These are phyloP conservation scores for Saccharomycopsis olivae DNA, from an alignment of 805 yeast genomes.

Conservation along the genomic window DNA sequence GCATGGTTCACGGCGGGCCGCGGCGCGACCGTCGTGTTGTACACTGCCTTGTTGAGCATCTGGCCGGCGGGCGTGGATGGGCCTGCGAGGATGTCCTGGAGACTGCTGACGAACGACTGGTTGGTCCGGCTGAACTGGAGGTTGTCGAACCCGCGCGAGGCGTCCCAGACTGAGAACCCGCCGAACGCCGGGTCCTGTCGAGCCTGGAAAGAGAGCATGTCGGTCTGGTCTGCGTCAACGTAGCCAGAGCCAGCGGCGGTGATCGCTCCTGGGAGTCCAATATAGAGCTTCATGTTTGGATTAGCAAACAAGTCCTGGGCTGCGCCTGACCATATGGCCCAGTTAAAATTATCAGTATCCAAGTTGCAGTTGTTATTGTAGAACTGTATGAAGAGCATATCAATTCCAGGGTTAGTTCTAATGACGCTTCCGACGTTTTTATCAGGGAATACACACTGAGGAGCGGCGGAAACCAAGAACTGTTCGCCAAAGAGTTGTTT, in stretches of 20 bases:
- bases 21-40: too few relatives aligned
- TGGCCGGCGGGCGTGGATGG: too few relatives aligned
- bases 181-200: neutral
- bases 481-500: constrained; percentile 27
- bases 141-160: too few relatives aligned
- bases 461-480: constrained; percentile 80
- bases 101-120: too few relatives aligned
- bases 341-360: constrained; percentile 38
- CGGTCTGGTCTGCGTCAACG: neutral
- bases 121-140: too few relatives aligned
- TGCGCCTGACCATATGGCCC: constrained; percentile 61
- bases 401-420: constrained; percentile 45
- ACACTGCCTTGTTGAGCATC: too few relatives aligned
- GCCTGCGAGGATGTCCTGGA: too few relatives aligned
- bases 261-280: constrained; percentile 35
- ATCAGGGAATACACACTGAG: constrained; percentile 87
- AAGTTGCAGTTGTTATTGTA: constrained; percentile 75
- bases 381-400: constrained; percentile 79
- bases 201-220: too few relatives aligned
- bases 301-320: constrained; percentile 55
- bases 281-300: constrained; percentile 49
- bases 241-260: constrained; percentile 11
- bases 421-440: constrained; percentile 50
- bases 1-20: too few relatives aligned
- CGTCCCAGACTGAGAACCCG: constrained; percentile 6